Conservation (phyloP, 352 stramenopile species). For the Globisporangium nodosum region DNA sequence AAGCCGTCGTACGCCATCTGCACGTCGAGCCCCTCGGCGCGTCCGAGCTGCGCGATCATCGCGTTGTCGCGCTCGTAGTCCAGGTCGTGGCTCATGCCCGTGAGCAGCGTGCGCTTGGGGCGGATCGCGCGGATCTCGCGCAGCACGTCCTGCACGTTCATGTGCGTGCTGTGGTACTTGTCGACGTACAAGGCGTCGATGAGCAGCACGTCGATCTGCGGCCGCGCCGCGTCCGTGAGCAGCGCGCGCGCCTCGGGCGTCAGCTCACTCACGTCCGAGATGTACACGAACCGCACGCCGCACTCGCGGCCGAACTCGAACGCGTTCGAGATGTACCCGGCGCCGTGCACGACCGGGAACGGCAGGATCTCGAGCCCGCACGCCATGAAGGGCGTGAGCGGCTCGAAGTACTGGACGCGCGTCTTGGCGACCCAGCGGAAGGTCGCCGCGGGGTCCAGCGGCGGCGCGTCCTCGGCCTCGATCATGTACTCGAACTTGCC, state of each 20-base stretch:
- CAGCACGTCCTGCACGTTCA: conserved; percentile 74
- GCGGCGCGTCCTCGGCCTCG: conserved; percentile 24
- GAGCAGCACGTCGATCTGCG: conserved; percentile 71
- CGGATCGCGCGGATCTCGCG: conserved; percentile 54
- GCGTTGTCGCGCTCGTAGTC: conserved; percentile 58
- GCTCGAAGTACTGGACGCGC: conserved; percentile 47
- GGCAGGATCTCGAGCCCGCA: conserved; percentile 46
- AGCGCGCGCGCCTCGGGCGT: conserved; percentile 46
- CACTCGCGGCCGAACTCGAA: conserved; percentile 79
- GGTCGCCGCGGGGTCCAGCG: neutral
- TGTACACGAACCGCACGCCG: conserved; percentile 76
- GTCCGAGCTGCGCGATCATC: conserved; percentile 35
- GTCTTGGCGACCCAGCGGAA: conserved; percentile 84
- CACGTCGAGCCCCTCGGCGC: conserved; percentile 54
- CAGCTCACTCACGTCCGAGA: conserved; percentile 84
- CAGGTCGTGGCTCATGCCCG: conserved; percentile 84
- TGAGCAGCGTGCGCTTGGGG: conserved; percentile 70
- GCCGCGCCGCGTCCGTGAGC: conserved; percentile 46
- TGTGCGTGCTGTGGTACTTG: conserved; percentile 81
- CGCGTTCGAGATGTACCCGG: conserved; percentile 66
- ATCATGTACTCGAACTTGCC: conserved; percentile 82
- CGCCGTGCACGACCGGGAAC: conserved; percentile 79
- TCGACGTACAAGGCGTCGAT: conserved; percentile 77
- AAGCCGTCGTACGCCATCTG: conserved; percentile 85
- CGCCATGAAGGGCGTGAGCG: conserved; percentile 45